Evolutionary conservation across 345 rosid species (phyloP).

Genomic region (Noccaea caerulescens): DNA sequence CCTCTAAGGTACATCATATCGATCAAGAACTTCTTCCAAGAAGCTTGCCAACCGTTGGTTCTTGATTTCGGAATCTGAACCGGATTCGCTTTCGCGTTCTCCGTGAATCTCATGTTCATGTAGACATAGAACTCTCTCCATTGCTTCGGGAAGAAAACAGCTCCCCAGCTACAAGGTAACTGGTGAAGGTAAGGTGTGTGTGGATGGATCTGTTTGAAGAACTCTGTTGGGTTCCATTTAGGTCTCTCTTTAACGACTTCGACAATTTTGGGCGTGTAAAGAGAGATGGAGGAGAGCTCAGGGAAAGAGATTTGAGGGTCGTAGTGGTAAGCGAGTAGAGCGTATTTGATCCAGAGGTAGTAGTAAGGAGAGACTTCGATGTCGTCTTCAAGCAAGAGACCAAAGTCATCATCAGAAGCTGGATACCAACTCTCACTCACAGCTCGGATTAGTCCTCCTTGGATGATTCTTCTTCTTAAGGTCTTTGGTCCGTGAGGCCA

Average conservation of each 20-base stretch:
- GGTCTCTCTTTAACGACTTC: conserved; percentile 98
- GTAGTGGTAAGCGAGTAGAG: conserved; percentile 87
- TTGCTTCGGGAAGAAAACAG: conserved; percentile 96
- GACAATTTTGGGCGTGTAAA: conserved; percentile 85
- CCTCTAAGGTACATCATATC: conserved; percentile 99
- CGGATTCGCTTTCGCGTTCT: conserved; percentile 79
- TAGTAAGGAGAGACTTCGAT: conserved; percentile 97
- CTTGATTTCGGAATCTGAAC: conserved; percentile 96
- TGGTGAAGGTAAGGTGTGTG: conserved; percentile 97
- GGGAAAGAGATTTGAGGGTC: conserved; percentile 86
- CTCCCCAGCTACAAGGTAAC: conserved; percentile 98
- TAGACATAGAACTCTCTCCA: conserved; percentile 98
- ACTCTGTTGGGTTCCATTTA: conserved; percentile 85
- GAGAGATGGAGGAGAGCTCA: conserved; percentile 85
- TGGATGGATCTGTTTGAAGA: conserved; percentile 83
- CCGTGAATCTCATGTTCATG: conserved; percentile 98
- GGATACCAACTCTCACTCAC: conserved; percentile 99
- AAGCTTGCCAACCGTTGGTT: conserved; percentile 99
- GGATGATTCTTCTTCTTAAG: conserved; percentile 90
- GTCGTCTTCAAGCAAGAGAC: conserved; percentile 91
- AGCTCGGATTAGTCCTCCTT: conserved; percentile 97
- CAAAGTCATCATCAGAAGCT: conserved; percentile 81
- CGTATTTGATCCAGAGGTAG: conserved; percentile 93
- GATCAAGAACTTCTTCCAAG: conserved; percentile 96
- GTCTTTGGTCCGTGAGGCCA: conserved; percentile 97